Evolutionary conservation across 2,329 filamentous ascomycete genomes (phyloP).

Genomic region (Calonectria pauciramosa): DNA sequence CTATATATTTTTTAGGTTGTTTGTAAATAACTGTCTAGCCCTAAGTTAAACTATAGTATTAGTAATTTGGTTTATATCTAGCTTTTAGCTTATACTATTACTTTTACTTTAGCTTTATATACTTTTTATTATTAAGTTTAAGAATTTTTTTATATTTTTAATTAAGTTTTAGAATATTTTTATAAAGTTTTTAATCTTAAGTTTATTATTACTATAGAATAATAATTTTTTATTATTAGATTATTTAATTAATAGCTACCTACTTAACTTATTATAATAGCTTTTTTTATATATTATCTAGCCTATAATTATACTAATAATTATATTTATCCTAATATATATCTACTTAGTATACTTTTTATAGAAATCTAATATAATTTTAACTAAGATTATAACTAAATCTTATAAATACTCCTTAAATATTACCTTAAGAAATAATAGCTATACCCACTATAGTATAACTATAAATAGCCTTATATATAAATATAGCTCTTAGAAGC

Average conservation of each 20-base stretch:
- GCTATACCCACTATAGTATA: background rate
- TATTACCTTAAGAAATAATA: background rate
- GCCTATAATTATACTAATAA: background rate
- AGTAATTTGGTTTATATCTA: background rate
- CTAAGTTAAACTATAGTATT: background rate
- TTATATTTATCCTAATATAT: no score
- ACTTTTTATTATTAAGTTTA: background rate
- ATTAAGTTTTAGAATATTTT: background rate
- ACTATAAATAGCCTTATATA: background rate
- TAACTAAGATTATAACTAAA: background rate
- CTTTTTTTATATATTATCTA: background rate
- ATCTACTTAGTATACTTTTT: background rate
- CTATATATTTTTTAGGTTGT: background rate
- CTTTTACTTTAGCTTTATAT: background rate
- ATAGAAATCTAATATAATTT: background rate
- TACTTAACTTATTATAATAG: background rate
- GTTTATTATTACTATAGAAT: background rate
- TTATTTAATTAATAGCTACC: background rate
- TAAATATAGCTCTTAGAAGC: background rate
- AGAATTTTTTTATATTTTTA: background rate
- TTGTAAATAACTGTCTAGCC: background rate
- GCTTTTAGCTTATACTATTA: background rate
- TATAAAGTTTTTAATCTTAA: background rate
- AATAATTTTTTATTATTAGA: background rate
- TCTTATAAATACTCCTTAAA: background rate